Base-by-base conservation (phyloP, 306 rosid genomes). In the Arachis stenosperma region DNA sequence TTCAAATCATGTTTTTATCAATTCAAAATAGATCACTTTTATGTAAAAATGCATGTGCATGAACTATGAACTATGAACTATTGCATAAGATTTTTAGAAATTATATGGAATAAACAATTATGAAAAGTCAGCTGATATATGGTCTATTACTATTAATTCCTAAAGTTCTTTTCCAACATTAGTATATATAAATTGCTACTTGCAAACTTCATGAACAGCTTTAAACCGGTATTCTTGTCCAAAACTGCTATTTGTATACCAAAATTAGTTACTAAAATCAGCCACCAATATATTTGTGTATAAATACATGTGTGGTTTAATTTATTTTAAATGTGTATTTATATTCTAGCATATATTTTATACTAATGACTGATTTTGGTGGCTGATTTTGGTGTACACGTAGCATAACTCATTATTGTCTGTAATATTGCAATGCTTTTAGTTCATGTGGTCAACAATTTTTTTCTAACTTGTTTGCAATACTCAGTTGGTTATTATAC, bases 381-480 rank as follows among this genome's bases (percentile, higher is more conserved):
- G 0, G 17, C 17, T 15, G 17, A 15, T 15, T 17, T 17, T 17
- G 17, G 17, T 17, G 17, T 17, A 17, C 17, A 17, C 17, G 17
- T 0, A 17, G 17, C 17, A 17, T 17, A 17, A 17, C 17, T 17
- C 17, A 17, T 17, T 54, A 40, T 33, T 44, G 0, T 61, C 50
- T 66, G n/a, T 46, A 6, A 39, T 7, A 46, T 29, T 67, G 14
- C 39, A 67, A 57, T 67, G 57, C n/a, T 15, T 44, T 58, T 44
- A 50, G 66, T 73, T 73, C 71, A 50, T 56, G 68, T 73, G 4
- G 33, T 30, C 22, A 33, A 63, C 2, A 22, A 52, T 27, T 1
- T 50, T 15, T 74, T 62, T 33, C 37, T 33, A 43, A 67, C 74
- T 10, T 10, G 51, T 50, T 63, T 69, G 65, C 17, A 51, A 50